phyloP scores from a whole-genome alignment of 192 early-diverging fungal genomes.

The Rhizophagus prolifer region DNA sequence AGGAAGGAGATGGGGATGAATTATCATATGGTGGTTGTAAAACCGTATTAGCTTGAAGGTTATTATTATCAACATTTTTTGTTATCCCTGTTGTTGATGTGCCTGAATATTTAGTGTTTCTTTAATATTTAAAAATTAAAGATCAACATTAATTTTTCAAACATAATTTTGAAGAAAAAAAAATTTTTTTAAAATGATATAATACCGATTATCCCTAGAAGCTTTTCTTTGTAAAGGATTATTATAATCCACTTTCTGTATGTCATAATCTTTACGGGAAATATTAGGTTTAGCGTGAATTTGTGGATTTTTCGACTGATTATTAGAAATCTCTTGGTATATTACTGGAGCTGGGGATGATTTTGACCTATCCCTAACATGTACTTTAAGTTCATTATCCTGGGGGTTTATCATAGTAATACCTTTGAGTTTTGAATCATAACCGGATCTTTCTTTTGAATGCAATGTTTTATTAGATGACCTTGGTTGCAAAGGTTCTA shows the following conservation, averaged over 20 bases:
- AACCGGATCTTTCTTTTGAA: slow-evolving; percentile 14
- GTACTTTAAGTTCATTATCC: slow-evolving; percentile 10
- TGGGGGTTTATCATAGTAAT: not conserved
- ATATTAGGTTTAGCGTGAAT: not conserved
- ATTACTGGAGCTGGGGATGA: slow-evolving; percentile 20
- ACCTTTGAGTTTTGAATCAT: slow-evolving; percentile 4
- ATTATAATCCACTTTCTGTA: not conserved
- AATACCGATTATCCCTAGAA: slow-evolving; percentile 2
- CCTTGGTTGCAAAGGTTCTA: slow-evolving; percentile 30
- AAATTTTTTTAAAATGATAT: not conserved
- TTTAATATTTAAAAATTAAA: not conserved
- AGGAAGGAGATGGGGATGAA: slow-evolving; percentile 25
- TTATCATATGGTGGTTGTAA: slow-evolving; percentile 22
- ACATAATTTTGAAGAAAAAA: not conserved
- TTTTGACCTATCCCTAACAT: slow-evolving; percentile 18
- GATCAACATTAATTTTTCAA: not conserved
- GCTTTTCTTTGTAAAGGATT: slow-evolving; percentile 1
- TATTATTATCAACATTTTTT: not conserved
- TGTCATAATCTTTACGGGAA: slow-evolving; percentile 7
- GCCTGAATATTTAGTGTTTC: not conserved
- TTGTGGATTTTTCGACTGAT: not conserved
- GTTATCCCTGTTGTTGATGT: slow-evolving; percentile 13
- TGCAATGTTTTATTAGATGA: not conserved
- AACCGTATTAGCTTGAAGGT: slow-evolving; percentile 1
- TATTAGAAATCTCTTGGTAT: not conserved